Evolutionary conservation across 768 basidiomycete species (phyloP).

Genomic region (Mycena latifolia): DNA sequence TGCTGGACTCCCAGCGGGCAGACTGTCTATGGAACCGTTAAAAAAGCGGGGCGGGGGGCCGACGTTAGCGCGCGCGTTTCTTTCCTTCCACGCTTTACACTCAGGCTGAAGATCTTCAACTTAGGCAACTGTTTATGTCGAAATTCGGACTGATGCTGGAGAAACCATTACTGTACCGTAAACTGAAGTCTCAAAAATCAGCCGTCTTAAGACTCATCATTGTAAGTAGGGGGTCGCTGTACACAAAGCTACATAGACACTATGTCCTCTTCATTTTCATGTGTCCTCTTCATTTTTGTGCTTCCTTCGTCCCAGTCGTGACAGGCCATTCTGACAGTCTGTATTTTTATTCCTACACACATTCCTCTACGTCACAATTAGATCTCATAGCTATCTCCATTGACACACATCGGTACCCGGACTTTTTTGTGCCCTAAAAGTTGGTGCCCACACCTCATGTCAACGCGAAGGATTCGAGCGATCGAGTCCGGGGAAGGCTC

Average conservation of each 20-base stretch:
- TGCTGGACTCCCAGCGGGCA: conserved; percentile 71
- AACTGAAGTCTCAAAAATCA: conserved; percentile 41
- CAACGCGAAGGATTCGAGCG: conserved; percentile 6
- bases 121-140: conserved; percentile 77
- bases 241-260: conserved; percentile 50
- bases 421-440: conserved; percentile 30
- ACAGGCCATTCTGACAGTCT: conserved; percentile 1
- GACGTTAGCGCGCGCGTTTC: too few species aligned
- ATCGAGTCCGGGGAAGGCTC: conserved; percentile 21
- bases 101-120: conserved; percentile 32
- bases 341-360: conserved; percentile 27
- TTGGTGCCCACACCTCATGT: conserved; percentile 24
- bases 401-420: conserved; percentile 25
- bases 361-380: conserved; percentile 18
- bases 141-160: conserved; percentile 57
- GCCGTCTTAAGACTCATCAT: conserved; percentile 5
- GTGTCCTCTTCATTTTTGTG: too few species aligned
- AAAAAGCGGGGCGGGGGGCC: conserved; percentile 64
- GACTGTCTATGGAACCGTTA: conserved; percentile 71
- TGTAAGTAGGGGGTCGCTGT: conserved; percentile 59
- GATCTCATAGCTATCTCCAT: conserved; percentile 21
- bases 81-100: background rate
- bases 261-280: too few species aligned
- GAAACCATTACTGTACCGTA: conserved; percentile 69
- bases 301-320: background rate